Evolutionary conservation across 2,329 filamentous ascomycete species (phyloP), one percentile per base, ranked within the genome.

Genomic region (Alternaria dauci): DNA sequence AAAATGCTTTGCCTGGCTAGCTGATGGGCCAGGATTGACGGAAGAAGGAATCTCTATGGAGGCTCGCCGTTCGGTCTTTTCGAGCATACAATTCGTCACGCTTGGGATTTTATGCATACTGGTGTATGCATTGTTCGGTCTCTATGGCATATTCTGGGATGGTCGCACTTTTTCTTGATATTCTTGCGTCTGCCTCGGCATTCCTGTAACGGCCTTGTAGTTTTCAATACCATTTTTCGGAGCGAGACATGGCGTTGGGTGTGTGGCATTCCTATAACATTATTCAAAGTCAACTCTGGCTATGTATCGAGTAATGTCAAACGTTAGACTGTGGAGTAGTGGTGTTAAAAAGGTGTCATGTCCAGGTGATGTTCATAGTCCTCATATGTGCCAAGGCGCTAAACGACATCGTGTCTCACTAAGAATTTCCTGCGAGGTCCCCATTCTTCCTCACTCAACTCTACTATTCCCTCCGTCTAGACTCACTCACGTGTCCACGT

Each of bases 1-100:
- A 63, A 63, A 55, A 66, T 69, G 69, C 67, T 69, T 73, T 67
- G 67, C 62, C 62, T 65, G 64, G 65, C 69, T 60, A 68, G 38
- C 18, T 25, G 63, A 65, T 71, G 61, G 58, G 66, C 59, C 16
- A 68, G 59, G 67, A 64, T 47, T 59, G 58, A 42, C 14, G 53
- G 47, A 32, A 28, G 20, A 53, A 36, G 58, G 61, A 65, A 66
- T 62, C 56, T 71, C 69, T 62, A 71, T 73, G 69, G 66, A 61
- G 62, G 69, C 42, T 68, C 56, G 65, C 60, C 7, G 46, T 8
- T 14, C 16, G 30, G 34, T 48, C 30, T 68, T 63, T 58, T 68
- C 66, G 61, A 58, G 62, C 4, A 61, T 60, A 61, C 58, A 12
- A 25, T 63, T 59, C 28, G 44, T 61, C 28, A 43, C 57, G 36